A percentile compares a stretch with the other conserved stretches of the same genome.
Evolutionary conservation across 768 basidiomycete species (phyloP).

Genomic region (Pleurotus tuoliensis): DNA sequence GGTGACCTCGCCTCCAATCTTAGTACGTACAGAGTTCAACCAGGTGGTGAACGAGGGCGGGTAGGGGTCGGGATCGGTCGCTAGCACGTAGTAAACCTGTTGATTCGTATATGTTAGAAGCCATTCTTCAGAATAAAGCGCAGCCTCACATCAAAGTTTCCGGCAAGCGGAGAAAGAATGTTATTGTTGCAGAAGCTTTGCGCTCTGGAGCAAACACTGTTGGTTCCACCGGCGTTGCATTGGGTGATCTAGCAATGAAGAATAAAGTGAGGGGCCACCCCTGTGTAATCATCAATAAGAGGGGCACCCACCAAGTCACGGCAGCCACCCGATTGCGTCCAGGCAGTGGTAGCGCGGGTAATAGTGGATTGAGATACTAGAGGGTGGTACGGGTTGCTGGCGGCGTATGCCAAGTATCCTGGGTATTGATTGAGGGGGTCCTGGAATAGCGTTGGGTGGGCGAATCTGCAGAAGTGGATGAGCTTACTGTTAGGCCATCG

Average conservation of each 20-base stretch:
- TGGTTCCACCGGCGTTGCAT: constrained; percentile 46
- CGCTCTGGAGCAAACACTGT: constrained; percentile 50
- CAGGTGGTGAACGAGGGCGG: constrained; percentile 38
- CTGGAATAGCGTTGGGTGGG: constrained; percentile 13
- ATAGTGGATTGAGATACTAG: constrained; percentile 43
- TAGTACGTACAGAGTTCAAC: constrained; percentile 24
- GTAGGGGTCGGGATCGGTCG: constrained; percentile 44
- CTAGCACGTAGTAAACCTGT: constrained; percentile 47
- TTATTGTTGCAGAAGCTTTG: constrained; percentile 57
- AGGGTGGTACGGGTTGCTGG: constrained; percentile 52
- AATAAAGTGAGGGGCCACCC: neutral
- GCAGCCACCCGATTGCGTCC: constrained; percentile 42
- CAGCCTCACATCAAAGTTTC: constrained; percentile 46
- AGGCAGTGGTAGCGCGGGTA: constrained; percentile 37
- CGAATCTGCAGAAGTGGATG: neutral
- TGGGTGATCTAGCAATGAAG: constrained; percentile 38
- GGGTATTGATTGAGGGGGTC: constrained; percentile 52
- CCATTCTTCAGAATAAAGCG: neutral
- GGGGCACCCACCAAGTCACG: constrained; percentile 35
- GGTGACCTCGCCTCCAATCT: constrained; percentile 40
- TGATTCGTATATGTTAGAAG: neutral
- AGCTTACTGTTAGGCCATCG: constrained; percentile 51
- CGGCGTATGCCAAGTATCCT: constrained; percentile 53
- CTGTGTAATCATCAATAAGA: neutral
- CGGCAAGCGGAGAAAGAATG: constrained; percentile 50